phyloP scores from a whole-genome alignment of 176 grass and related monocot genomes.

The Raddia distichophylla region DNA sequence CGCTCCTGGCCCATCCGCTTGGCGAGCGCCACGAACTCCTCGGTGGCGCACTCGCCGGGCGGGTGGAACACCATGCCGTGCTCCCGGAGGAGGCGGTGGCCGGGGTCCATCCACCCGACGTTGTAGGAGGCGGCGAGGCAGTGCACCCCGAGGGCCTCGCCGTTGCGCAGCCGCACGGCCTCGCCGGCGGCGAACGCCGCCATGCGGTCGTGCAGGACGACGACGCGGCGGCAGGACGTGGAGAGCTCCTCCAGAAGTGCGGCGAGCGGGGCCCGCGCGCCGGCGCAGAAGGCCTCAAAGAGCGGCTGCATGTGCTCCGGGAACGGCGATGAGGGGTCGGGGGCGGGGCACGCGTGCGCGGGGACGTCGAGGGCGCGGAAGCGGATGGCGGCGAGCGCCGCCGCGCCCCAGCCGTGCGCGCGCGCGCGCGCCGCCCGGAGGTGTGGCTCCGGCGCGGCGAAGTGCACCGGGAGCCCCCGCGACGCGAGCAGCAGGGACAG shows the following conservation, averaged over 20 bases:
- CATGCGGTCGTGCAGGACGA: slow-evolving; percentile 63
- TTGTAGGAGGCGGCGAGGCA: slow-evolving; percentile 52
- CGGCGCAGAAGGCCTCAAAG: slow-evolving; percentile 50
- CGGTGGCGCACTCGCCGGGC: slow-evolving; percentile 33
- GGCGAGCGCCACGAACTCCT: slow-evolving; percentile 41
- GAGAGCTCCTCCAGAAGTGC: slow-evolving; percentile 46
- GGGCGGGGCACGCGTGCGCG: slow-evolving; percentile 40
- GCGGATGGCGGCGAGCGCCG: not conserved
- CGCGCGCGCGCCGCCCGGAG: slow-evolving; percentile 56
- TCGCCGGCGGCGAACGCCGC: slow-evolving; percentile 56
- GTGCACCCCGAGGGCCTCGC: slow-evolving; percentile 51
- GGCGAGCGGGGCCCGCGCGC: slow-evolving; percentile 32
- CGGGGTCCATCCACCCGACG: slow-evolving; percentile 40
- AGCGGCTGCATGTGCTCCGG: slow-evolving; percentile 61
- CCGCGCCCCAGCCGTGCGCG: slow-evolving; percentile 49
- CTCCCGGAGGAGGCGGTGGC: slow-evolving; percentile 32
- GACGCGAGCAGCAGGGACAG: slow-evolving; percentile 63
- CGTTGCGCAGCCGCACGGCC: slow-evolving; percentile 50
- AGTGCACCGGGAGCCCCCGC: slow-evolving; percentile 58
- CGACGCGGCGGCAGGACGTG: slow-evolving; percentile 36
- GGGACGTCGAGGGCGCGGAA: slow-evolving; percentile 62
- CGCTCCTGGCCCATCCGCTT: slow-evolving; percentile 24
- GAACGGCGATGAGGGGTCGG: slow-evolving; percentile 48
- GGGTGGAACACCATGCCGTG: slow-evolving; percentile 44
- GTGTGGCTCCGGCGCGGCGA: slow-evolving; percentile 59